phyloP scores from a whole-genome alignment of 352 stramenopile species.

The Pythium volutum region DNA sequence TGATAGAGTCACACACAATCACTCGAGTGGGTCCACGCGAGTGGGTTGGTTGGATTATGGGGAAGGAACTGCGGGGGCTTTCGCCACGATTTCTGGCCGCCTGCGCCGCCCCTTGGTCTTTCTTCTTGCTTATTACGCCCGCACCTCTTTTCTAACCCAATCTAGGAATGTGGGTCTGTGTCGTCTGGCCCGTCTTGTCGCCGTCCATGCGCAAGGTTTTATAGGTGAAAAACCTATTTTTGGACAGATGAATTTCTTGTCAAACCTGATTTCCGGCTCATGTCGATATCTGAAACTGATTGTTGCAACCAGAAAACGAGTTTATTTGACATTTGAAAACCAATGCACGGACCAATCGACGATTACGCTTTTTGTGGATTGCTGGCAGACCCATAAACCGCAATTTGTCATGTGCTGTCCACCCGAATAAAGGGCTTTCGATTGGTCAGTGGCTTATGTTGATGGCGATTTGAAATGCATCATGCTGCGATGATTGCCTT shows the following conservation, averaged over 20 bases:
- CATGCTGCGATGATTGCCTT: background rate
- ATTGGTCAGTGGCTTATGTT: slow-evolving; percentile 1
- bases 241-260: background rate
- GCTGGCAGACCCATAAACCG: background rate
- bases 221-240: slow-evolving; percentile 5
- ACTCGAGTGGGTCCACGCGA: background rate
- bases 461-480: background rate
- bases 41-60: slow-evolving; percentile 3
- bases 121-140: slow-evolving; percentile 4
- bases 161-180: slow-evolving; percentile 10
- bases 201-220: slow-evolving; percentile 13
- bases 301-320: too few species aligned
- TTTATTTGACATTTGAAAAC: background rate
- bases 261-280: background rate
- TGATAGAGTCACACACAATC: background rate
- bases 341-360: background rate
- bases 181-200: slow-evolving; percentile 21
- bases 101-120: background rate
- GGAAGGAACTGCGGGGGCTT: background rate
- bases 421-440: slow-evolving; percentile 4
- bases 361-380: slow-evolving; percentile 6
- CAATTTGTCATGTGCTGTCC: background rate
- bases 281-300: background rate
- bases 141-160: slow-evolving; percentile 15
- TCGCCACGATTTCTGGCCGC: background rate